A percentile compares a stretch with the other conserved stretches of the same genome.
Evolutionary conservation across 2,329 filamentous ascomycete species (phyloP).

Genomic region (Aotearoamyces nothofagi): DNA sequence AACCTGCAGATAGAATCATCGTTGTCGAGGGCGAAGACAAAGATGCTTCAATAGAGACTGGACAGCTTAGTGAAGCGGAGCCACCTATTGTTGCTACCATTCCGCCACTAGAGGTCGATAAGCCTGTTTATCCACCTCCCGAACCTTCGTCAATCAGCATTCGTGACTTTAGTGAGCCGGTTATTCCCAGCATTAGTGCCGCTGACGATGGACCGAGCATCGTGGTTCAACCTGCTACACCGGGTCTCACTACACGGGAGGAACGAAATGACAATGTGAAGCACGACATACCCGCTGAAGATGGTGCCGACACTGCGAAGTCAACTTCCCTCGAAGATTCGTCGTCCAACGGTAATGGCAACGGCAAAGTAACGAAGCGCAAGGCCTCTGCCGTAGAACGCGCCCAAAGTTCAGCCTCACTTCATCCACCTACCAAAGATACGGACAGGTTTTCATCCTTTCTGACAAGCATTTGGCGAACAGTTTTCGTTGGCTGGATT

Average conservation of each 20-base stretch:
- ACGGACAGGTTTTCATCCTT: constrained; percentile 6
- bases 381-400: constrained; percentile 8
- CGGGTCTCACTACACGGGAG: constrained; percentile 1
- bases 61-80: background rate
- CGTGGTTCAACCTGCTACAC: constrained; percentile 11
- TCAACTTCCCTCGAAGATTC: constrained; percentile 11
- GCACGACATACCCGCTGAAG: constrained; percentile 1
- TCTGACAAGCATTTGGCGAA: constrained; percentile 18
- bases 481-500: constrained; percentile 21
- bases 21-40: too few relatives aligned
- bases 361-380: constrained; percentile 9
- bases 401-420: constrained; percentile 15
- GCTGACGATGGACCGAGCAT: constrained; percentile 8
- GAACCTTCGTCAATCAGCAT: constrained; percentile 4
- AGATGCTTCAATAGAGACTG: background rate
- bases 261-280: background rate
- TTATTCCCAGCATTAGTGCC: background rate
- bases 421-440: constrained; percentile 10
- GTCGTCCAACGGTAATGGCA: constrained; percentile 8
- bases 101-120: background rate
- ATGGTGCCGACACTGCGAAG: constrained; percentile 8
- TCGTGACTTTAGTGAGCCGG: constrained; percentile 3
- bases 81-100: background rate
- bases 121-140: background rate
- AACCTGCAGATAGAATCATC: too few relatives aligned